Evolutionary conservation across 441 rosid genomes (phyloP).

Genomic region (Pelargonium cotyledonis): DNA sequence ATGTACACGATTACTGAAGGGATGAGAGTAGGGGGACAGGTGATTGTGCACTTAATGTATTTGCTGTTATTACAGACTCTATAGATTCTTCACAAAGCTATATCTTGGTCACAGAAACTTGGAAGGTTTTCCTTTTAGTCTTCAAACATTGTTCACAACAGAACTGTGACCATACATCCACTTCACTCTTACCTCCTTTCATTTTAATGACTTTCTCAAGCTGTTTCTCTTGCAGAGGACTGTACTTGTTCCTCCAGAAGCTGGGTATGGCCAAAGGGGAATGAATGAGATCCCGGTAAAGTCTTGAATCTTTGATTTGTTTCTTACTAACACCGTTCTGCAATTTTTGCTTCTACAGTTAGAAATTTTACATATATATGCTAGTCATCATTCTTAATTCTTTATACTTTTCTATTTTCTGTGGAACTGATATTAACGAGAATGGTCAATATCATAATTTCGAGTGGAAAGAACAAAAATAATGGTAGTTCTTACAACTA

Average conservation of each 20-base stretch:
- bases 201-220: background rate
- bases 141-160: background rate
- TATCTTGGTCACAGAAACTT: background rate
- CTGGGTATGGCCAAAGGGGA: slow-evolving; percentile 77
- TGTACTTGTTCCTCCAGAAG: slow-evolving; percentile 79
- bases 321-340: background rate
- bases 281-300: slow-evolving; percentile 89
- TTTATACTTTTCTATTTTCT: background rate
- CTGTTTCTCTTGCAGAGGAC: slow-evolving; percentile 51
- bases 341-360: slow-evolving; percentile 1
- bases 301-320: background rate
- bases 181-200: background rate
- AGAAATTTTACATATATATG: background rate
- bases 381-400: background rate
- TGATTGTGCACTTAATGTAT: slow-evolving; percentile 19
- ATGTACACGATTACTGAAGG: slow-evolving; percentile 75
- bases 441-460: background rate
- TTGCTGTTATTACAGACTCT: background rate
- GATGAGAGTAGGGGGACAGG: slow-evolving; percentile 96
- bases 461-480: background rate
- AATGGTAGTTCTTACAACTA: too few relatives aligned
- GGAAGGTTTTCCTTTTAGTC: background rate
- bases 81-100: background rate
- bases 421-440: background rate
- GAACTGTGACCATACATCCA: background rate